A percentile compares a stretch with the other conserved stretches of the same genome.
These are phyloP conservation scores for Dioscorea dumetorum DNA, from an alignment of 106 monocot genomes.

Conservation along the genomic window DNA sequence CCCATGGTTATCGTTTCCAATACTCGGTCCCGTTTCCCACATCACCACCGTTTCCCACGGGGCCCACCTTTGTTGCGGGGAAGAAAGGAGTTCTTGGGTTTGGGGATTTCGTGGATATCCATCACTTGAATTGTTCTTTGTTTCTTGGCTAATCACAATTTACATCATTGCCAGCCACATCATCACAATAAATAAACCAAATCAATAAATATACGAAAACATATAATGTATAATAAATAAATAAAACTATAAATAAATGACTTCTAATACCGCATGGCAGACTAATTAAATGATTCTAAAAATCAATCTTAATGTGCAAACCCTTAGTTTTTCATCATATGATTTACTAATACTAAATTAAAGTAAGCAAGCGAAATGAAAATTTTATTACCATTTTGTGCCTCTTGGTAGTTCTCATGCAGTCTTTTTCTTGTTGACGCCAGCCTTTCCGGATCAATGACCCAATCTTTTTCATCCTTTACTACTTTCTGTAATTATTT, in stretches of 20 bases:
- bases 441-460: slow-evolving; percentile 13
- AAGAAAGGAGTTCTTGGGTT: slow-evolving; percentile 22
- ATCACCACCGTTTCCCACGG: no score
- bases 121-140: slow-evolving; percentile 40
- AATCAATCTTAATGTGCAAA: no score
- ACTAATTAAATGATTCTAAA: no score
- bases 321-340: no score
- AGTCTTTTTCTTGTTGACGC: slow-evolving; percentile 2
- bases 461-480: slow-evolving; percentile 33
- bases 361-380: not conserved
- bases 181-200: no score
- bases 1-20: no score
- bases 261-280: not conserved
- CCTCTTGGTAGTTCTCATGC: slow-evolving; percentile 32
- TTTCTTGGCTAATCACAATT: slow-evolving; percentile 16
- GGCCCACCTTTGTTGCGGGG: slow-evolving; percentile 12
- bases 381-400: slow-evolving; percentile 40
- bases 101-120: slow-evolving; percentile 37
- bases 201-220: no score
- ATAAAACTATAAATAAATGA: not conserved
- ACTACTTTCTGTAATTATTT: no score
- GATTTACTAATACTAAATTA: no score
- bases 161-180: no score
- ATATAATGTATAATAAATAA: no score
- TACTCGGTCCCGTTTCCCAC: no score